Percentiles rank a stretch among this genome's conserved stretches.
phyloP scores from a whole-genome alignment of 225 moss, liverwort and hornwort genomes.

The Ulota crispa region DNA sequence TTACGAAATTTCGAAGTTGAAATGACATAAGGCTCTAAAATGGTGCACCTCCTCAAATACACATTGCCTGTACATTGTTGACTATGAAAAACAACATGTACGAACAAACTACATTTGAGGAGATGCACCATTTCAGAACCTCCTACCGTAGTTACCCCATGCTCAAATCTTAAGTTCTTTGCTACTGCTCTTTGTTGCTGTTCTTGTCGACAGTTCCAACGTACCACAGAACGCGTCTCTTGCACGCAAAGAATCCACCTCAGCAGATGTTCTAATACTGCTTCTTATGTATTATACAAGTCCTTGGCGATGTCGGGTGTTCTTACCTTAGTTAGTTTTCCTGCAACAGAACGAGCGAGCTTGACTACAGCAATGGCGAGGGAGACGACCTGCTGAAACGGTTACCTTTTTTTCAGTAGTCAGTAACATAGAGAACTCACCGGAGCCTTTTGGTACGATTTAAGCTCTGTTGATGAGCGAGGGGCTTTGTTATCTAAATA shows the following conservation, averaged over 20 bases:
- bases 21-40: too few relatives aligned
- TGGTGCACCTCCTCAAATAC: too few relatives aligned
- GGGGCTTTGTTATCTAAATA: constrained; percentile 6
- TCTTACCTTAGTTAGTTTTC: neutral
- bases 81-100: too few relatives aligned
- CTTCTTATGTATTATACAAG: neutral
- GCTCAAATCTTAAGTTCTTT: neutral
- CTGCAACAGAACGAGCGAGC: neutral
- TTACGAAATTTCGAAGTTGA: too few relatives aligned
- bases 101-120: too few relatives aligned
- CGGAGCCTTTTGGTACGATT: neutral
- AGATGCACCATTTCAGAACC: too few relatives aligned
- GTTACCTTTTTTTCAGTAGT: neutral
- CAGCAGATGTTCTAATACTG: neutral
- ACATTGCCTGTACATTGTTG: too few relatives aligned
- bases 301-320: neutral
- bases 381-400: neutral
- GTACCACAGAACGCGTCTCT: neutral
- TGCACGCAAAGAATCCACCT: neutral
- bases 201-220: neutral
- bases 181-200: neutral
- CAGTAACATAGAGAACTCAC: constrained; percentile 1
- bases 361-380: constrained; percentile 19
- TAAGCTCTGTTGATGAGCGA: neutral
- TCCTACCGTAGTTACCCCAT: too few relatives aligned